Evolutionary conservation across 2,329 filamentous ascomycete genomes (phyloP).

Genomic region (Stagonosporopsis vannaccii): DNA sequence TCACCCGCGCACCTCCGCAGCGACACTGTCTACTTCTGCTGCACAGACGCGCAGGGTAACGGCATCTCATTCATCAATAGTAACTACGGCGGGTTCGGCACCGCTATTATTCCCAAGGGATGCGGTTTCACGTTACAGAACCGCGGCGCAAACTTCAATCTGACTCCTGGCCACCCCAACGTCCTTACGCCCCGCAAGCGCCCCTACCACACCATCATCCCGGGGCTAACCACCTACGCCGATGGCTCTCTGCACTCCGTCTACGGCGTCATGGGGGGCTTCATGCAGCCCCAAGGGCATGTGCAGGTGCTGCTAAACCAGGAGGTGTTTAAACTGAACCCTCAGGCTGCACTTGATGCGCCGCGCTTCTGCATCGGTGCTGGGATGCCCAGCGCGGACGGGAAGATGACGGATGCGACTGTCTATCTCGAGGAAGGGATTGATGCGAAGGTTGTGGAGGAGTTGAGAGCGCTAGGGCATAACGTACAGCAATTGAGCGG

Average conservation of each 20-base stretch:
- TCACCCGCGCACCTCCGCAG: conserved; percentile 79
- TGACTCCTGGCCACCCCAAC: conserved; percentile 78
- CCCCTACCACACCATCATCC: conserved; percentile 98
- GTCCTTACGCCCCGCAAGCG: conserved; percentile 80
- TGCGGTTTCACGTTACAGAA: conserved; percentile 96
- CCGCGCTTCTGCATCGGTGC: conserved; percentile 89
- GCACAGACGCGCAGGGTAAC: conserved; percentile 82
- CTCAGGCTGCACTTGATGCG: conserved; percentile 88
- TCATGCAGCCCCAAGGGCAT: conserved; percentile 98
- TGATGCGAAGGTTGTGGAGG: conserved; percentile 69
- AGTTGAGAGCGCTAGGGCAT: conserved; percentile 75
- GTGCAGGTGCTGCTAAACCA: conserved; percentile 92
- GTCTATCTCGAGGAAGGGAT: conserved; percentile 89
- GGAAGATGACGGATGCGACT: conserved; percentile 65
- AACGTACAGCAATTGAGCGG: conserved; percentile 73
- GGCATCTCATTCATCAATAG: conserved; percentile 97
- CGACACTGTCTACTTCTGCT: conserved; percentile 94
- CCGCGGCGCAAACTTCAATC: conserved; percentile 84
- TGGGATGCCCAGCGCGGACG: conserved; percentile 67
- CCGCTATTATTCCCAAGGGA: conserved; percentile 79
- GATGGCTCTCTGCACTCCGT: conserved; percentile 82
- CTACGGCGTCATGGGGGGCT: conserved; percentile 97
- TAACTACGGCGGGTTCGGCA: conserved; percentile 90
- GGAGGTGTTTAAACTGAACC: conserved; percentile 79
- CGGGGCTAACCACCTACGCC: conserved; percentile 82